phyloP scores from a whole-genome alignment of 495 filamentous ascomycete genomes.

The Talaromyces proteolyticus region DNA sequence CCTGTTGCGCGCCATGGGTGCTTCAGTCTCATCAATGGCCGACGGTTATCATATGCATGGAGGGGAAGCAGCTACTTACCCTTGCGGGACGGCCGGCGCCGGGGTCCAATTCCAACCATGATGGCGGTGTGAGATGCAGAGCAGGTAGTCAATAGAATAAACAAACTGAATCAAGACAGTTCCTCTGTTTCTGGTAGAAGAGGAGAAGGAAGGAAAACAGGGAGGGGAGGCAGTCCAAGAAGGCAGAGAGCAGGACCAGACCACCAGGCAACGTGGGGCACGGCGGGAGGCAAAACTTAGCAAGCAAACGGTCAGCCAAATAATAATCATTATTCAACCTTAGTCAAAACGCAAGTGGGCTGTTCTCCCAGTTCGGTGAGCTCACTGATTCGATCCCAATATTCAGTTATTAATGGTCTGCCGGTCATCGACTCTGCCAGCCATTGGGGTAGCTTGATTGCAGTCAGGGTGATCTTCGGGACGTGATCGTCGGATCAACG shows the following conservation, averaged over 20 bases:
- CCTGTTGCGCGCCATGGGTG: constrained; percentile 42
- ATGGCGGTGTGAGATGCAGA: constrained; percentile 21
- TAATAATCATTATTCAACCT: no score
- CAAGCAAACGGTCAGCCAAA: no score
- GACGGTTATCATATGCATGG: constrained; percentile 11
- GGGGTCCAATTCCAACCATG: constrained; percentile 73
- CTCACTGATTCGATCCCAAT: no score
- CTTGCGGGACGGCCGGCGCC: constrained; percentile 68
- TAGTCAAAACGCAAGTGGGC: no score
- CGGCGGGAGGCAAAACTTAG: not conserved
- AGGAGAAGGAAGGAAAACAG: constrained; percentile 4
- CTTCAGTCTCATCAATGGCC: constrained; percentile 14
- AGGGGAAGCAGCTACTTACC: constrained; percentile 44
- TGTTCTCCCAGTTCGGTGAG: no score
- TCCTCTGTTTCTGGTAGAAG: not conserved
- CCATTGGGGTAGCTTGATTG: no score
- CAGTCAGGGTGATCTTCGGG: no score
- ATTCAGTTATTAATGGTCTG: no score
- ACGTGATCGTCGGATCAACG: no score
- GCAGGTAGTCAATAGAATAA: not conserved
- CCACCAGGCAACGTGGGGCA: not conserved
- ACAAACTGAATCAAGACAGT: not conserved
- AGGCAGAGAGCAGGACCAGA: constrained; percentile 1
- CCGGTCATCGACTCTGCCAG: no score
- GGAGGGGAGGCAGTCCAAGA: constrained; percentile 6